Evolutionary conservation across 1,284 basidiomycete species (phyloP).

Genomic region (Tilletia indica): DNA sequence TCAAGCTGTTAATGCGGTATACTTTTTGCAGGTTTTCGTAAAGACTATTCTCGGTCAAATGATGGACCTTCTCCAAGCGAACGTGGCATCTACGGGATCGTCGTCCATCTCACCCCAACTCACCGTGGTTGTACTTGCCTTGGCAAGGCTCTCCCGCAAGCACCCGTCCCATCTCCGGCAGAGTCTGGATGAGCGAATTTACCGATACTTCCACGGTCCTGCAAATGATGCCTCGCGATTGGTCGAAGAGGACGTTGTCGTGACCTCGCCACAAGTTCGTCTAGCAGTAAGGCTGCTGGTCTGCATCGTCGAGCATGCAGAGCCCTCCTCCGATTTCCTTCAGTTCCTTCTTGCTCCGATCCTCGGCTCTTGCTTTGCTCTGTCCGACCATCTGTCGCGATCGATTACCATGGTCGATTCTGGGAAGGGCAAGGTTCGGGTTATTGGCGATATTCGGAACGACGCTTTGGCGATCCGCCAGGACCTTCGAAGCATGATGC

Average conservation of each 20-base stretch:
- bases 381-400: conserved; percentile 28
- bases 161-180: neutral
- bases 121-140: conserved; percentile 16
- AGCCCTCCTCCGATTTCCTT: conserved; percentile 45
- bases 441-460: conserved; percentile 17
- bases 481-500: conserved; percentile 28
- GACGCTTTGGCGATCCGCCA: conserved; percentile 19
- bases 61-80: neutral
- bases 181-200: neutral
- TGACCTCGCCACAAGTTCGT: neutral
- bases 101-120: conserved; percentile 1
- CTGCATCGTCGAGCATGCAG: conserved; percentile 39
- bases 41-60: neutral
- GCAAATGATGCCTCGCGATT: neutral
- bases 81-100: neutral
- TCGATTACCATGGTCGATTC: neutral
- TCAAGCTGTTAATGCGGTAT: neutral
- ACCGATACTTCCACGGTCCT: neutral
- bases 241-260: neutral
- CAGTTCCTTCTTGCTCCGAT: conserved; percentile 33
- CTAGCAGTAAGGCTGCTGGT: conserved; percentile 31
- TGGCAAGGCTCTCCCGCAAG: conserved; percentile 19
- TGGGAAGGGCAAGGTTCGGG: conserved; percentile 29
- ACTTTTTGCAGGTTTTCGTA: neutral
- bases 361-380: conserved; percentile 35